These are phyloP conservation scores for Thraustotheca clavata DNA, from an alignment of 352 stramenopile species.

Conservation along the genomic window DNA sequence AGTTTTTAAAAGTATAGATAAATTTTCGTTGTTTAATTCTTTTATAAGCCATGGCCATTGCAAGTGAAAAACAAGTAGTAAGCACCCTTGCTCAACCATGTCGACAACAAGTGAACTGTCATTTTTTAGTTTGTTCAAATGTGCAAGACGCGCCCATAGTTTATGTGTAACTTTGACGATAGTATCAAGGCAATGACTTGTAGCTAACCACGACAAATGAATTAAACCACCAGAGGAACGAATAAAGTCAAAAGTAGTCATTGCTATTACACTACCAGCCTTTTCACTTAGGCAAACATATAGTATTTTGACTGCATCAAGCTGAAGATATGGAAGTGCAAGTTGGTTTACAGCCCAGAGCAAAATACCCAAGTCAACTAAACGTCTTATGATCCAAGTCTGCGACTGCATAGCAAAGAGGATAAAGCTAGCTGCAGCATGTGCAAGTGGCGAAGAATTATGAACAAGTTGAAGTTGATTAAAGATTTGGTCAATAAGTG, in stretches of 20 bases:
- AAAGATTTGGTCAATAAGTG: no score
- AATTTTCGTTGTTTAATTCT: not conserved
- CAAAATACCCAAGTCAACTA: no score
- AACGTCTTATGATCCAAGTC: no score
- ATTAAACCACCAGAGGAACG: constrained; percentile 9
- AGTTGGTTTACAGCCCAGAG: no score
- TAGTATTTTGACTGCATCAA: no score
- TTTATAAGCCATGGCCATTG: not conserved
- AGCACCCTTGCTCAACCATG: constrained; percentile 12
- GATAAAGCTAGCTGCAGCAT: no score
- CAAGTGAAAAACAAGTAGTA: not conserved
- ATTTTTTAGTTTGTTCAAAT: no score
- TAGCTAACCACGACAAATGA: not conserved
- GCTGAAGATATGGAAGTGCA: no score
- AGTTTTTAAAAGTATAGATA: not conserved
- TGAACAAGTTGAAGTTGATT: no score
- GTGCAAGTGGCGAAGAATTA: no score
- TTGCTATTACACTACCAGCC: not conserved
- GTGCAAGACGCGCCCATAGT: not conserved
- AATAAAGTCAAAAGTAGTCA: not conserved
- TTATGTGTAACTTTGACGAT: not conserved
- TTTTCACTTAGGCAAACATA: no score
- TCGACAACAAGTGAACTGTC: not conserved
- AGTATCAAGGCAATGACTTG: not conserved
- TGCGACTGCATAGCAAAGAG: no score